Evolutionary conservation across 2,329 filamentous ascomycete species (phyloP), one percentile per base, ranked within the genome.

Genomic region (Colletotrichum sidae): DNA sequence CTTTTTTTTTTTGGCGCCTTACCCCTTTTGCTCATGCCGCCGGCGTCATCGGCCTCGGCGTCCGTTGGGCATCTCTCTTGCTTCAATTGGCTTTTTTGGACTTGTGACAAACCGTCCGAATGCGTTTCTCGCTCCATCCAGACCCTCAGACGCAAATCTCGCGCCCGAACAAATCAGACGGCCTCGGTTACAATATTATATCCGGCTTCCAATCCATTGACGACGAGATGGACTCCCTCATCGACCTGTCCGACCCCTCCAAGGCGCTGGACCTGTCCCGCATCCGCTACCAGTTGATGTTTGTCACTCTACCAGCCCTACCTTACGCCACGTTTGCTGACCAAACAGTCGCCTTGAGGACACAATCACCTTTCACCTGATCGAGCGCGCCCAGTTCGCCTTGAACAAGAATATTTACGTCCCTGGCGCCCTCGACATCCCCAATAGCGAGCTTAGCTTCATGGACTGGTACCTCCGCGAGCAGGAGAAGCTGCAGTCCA

Each of bases 331-430:
- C 25, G 25, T 25, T 25, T 25, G 25, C 25, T 25, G 25, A 25
- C 52, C 10, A 47, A 15, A 54, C 74, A 99, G 96, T 74, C 96
- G 96, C 17, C 86, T 98, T 15, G 96, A 99, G 82, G 96, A 99
- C 76, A 98, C 95, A 67, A 98, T 99, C 75, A 97, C 93, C 70
- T 97, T 97, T 80, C 92, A 97, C 79, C 85, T 99, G 44, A 98
- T 98, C 74, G 96, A 99, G 81, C 91, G 96, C 45, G 95, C 95
- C n/a, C 96, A 99, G 78, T 99, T 98, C 78, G 93, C 95, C 4
- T 86, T 96, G 69, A 98, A 97, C 81, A 84, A 87, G 75, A 93
- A 90, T 73, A 94, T 98, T 79, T 99, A 99, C 81, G 78, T 82
- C 11, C 87, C 93, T 8, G 92, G 91, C 66, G 92, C 92, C n/a